Percentiles rank a stretch among this genome's conserved stretches.
Conservation (phyloP, 73 alveolate genomes). For the Tetrahymena malaccensis region DNA sequence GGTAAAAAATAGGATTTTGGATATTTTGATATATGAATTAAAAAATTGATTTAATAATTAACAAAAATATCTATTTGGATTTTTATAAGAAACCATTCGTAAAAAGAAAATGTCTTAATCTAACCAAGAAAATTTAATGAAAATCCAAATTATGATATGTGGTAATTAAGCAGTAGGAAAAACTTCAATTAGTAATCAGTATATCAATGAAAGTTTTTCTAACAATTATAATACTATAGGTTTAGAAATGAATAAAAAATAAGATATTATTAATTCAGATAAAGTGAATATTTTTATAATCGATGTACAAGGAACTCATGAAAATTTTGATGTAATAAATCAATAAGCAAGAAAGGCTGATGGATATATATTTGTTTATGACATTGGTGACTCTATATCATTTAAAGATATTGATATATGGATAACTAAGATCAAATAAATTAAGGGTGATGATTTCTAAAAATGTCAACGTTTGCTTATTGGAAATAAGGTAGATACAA, state of each 20-base stretch:
- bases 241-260: not conserved
- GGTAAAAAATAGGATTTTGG: no score
- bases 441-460: not conserved
- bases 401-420: not conserved
- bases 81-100: not conserved
- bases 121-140: not conserved
- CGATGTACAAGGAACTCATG: not conserved
- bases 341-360: not conserved
- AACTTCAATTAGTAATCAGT: not conserved
- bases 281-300: not conserved
- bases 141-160: not conserved
- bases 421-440: not conserved
- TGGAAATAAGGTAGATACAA: not conserved
- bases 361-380: not conserved
- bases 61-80: not conserved
- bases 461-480: not conserved
- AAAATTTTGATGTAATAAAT: not conserved
- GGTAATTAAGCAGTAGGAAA: not conserved
- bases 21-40: no score
- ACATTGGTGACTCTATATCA: not conserved
- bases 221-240: not conserved
- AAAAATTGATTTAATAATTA: no score
- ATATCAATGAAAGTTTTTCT: not conserved
- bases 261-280: not conserved
- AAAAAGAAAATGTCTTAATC: not conserved